phyloP scores from a whole-genome alignment of 208 protist genomes.

The Leishmania martiniquensis region DNA sequence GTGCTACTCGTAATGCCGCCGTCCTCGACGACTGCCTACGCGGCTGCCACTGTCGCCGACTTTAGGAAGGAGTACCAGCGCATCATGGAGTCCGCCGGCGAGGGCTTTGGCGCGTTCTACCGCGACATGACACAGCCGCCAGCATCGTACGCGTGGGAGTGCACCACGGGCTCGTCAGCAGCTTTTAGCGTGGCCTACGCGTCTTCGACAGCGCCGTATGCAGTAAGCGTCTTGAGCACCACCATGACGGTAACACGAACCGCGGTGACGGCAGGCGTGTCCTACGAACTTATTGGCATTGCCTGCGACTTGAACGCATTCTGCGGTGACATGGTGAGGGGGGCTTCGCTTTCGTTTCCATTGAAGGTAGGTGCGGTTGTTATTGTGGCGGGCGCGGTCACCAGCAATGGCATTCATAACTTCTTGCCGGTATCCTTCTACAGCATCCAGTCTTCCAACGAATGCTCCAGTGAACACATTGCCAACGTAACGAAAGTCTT shows the following conservation, averaged over 20 bases:
- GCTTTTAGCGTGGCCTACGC: constrained; percentile 29
- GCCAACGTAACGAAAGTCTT: constrained; percentile 23
- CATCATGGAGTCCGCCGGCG: constrained; percentile 26
- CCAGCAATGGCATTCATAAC: constrained; percentile 17
- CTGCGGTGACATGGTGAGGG: constrained; percentile 11
- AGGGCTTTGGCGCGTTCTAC: constrained; percentile 24
- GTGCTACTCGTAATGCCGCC: constrained; percentile 3
- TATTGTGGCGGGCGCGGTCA: constrained; percentile 20
- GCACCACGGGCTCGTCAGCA: not conserved
- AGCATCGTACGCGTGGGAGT: constrained; percentile 21
- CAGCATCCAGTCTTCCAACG: constrained; percentile 6
- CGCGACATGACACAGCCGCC: constrained; percentile 24
- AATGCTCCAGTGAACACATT: constrained; percentile 4
- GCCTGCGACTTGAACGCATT: constrained; percentile 15
- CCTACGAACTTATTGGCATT: constrained; percentile 20
- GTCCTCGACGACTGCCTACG: not conserved
- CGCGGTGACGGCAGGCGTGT: constrained; percentile 8
- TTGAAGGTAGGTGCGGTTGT: constrained; percentile 9
- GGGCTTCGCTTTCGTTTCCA: constrained; percentile 10
- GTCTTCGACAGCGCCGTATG: constrained; percentile 16
- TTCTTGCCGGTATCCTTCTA: constrained; percentile 28
- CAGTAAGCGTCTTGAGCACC: constrained; percentile 10
- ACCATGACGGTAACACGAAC: constrained; percentile 9
- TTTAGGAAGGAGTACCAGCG: constrained; percentile 23
- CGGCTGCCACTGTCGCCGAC: constrained; percentile 3